These are phyloP conservation scores for Nectriaceae sp. DNA, from an alignment of 2,329 filamentous ascomycete species.

Conservation along the genomic window DNA sequence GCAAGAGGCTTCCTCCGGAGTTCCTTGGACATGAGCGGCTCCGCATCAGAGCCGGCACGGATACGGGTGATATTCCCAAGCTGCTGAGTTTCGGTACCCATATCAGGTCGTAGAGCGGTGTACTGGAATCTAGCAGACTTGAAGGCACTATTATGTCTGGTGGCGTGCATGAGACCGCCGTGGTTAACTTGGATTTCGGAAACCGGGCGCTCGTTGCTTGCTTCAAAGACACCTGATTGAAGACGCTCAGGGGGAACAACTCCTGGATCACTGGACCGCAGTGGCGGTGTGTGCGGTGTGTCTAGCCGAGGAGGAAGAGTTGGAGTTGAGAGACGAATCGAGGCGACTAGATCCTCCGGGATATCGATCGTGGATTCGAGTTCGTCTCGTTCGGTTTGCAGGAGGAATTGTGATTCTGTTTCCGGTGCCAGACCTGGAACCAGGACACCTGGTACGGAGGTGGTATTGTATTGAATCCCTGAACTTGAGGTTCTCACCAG, in stretches of 20 bases:
- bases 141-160: conserved; percentile 26
- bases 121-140: conserved; percentile 23
- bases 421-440: conserved; percentile 7
- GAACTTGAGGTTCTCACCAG: conserved; percentile 20
- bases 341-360: conserved; percentile 20
- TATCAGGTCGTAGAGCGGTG: conserved; percentile 20
- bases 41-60: conserved; percentile 20
- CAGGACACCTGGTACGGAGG: conserved; percentile 9
- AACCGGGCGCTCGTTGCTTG: neutral
- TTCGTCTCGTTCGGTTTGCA: conserved; percentile 16
- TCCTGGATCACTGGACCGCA: conserved; percentile 11
- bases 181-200: conserved; percentile 18
- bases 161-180: conserved; percentile 24
- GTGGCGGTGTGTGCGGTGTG: conserved; percentile 23
- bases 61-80: conserved; percentile 23
- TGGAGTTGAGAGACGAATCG: conserved; percentile 23
- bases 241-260: neutral
- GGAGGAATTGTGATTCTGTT: conserved; percentile 18
- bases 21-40: conserved; percentile 10
- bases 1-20: conserved; percentile 27
- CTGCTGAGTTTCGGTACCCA: conserved; percentile 14
- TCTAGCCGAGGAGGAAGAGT: conserved; percentile 25
- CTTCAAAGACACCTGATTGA: neutral
- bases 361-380: conserved; percentile 6
- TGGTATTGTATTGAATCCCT: conserved; percentile 5